Percentiles rank a stretch among this genome's conserved stretches.
These are phyloP conservation scores for Tetraselmis striata DNA, from an alignment of 139 green algal genomes.

Conservation along the genomic window DNA sequence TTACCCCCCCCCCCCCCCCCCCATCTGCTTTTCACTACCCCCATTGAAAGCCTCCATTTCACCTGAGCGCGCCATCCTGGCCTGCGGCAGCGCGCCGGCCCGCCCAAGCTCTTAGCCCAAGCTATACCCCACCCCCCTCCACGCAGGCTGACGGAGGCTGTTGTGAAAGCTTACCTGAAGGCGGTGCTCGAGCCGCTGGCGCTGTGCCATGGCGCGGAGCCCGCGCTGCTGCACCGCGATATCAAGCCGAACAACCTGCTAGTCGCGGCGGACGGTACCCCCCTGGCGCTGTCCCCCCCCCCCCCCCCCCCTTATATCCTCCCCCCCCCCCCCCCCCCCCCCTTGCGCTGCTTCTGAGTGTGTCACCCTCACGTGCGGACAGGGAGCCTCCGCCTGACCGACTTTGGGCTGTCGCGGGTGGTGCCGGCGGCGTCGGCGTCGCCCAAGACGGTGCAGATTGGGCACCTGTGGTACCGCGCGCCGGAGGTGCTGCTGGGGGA, in stretches of 20 bases:
- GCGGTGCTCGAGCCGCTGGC: conserved; percentile 59
- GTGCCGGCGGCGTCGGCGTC: too few relatives aligned
- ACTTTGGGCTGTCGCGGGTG: conserved; percentile 78
- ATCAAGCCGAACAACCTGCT: conserved; percentile 93
- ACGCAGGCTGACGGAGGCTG: not conserved
- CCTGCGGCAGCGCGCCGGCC: too few relatives aligned
- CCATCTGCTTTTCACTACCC: too few relatives aligned
- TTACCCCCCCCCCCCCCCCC: too few relatives aligned
- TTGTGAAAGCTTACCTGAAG: conserved; percentile 81
- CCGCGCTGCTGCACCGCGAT: conserved; percentile 70
- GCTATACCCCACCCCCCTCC: too few relatives aligned
- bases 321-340: too few relatives aligned
- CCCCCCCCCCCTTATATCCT: not conserved
- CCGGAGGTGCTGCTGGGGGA: conserved; percentile 84
- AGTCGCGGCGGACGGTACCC: conserved; percentile 28
- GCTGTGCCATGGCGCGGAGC: conserved; percentile 46
- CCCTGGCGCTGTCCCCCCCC: not conserved
- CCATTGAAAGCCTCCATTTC: too few relatives aligned
- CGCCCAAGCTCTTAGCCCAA: too few relatives aligned
- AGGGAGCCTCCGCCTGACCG: conserved; percentile 76
- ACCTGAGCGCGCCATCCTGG: too few relatives aligned
- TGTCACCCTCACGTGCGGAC: conserved; percentile 9
- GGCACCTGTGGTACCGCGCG: conserved; percentile 68
- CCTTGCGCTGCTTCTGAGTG: too few relatives aligned
- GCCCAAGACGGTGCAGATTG: conserved; percentile 9